Conservation (phyloP, 2,329 filamentous ascomycete genomes). For the Lecanoromycetidae sp. region DNA sequence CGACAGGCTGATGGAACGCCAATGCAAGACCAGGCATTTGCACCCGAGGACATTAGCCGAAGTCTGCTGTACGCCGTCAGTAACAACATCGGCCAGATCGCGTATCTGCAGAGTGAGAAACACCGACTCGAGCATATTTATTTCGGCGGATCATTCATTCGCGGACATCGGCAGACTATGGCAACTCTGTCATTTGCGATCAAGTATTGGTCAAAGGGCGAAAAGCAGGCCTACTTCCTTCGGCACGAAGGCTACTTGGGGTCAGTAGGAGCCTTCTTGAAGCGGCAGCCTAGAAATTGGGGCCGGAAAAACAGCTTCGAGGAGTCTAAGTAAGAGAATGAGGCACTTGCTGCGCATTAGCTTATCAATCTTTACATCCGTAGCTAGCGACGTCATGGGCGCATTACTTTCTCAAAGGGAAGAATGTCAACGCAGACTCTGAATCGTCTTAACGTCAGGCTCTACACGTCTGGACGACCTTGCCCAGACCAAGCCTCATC, state of each 20-base stretch:
- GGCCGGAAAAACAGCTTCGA: slow-evolving; percentile 70
- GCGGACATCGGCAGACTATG: slow-evolving; percentile 93
- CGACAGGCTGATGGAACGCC: slow-evolving; percentile 20
- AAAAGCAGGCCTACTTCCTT: slow-evolving; percentile 91
- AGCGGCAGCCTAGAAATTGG: slow-evolving; percentile 83
- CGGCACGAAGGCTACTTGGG: slow-evolving; percentile 93
- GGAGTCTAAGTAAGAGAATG: slow-evolving; percentile 23
- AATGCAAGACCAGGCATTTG: slow-evolving; percentile 45
- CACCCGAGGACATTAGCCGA: slow-evolving; percentile 71
- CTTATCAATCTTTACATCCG: too few relatives aligned
- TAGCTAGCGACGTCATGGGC: too few relatives aligned
- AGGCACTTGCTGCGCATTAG: too few relatives aligned
- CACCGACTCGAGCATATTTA: slow-evolving; percentile 87
- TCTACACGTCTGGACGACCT: not conserved
- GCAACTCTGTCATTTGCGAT: slow-evolving; percentile 95
- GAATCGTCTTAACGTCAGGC: not conserved
- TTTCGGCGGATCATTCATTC: slow-evolving; percentile 93
- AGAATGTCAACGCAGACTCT: too few relatives aligned
- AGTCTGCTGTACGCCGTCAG: slow-evolving; percentile 87
- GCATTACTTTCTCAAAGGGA: too few relatives aligned
- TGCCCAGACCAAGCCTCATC: not conserved
- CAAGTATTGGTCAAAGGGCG: slow-evolving; percentile 90
- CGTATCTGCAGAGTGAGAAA: slow-evolving; percentile 92
- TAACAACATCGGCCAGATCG: slow-evolving; percentile 97
- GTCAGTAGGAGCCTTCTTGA: slow-evolving; percentile 85